Percentiles rank a stretch among this genome's conserved stretches.
Evolutionary conservation across 108 stramenopile genomes (phyloP).

Genomic region (Parmales sp.): DNA sequence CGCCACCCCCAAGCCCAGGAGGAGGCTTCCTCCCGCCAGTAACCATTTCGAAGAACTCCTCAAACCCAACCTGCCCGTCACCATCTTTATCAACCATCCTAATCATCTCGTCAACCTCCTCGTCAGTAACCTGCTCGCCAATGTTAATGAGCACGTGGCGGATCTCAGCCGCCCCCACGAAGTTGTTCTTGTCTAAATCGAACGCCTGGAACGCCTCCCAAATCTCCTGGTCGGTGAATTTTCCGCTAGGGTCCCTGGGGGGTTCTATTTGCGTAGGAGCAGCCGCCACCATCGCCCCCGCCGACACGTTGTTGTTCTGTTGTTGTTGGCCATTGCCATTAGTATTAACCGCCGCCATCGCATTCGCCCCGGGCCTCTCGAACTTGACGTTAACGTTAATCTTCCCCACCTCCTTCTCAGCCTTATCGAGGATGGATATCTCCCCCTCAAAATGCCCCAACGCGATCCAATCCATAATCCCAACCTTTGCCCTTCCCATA

Average conservation of each 20-base stretch:
- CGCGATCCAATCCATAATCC: slow-evolving; percentile 71
- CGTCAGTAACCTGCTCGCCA: slow-evolving; percentile 64
- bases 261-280: slow-evolving; percentile 1
- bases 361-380: slow-evolving; percentile 37
- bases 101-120: slow-evolving; percentile 77
- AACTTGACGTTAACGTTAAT: slow-evolving; percentile 51
- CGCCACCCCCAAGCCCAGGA: slow-evolving; percentile 39
- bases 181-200: slow-evolving; percentile 70
- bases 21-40: slow-evolving; percentile 55
- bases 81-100: slow-evolving; percentile 65
- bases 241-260: slow-evolving; percentile 52
- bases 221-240: slow-evolving; percentile 74
- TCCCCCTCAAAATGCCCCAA: slow-evolving; percentile 57
- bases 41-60: slow-evolving; percentile 68
- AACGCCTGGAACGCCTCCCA: slow-evolving; percentile 59
- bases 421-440: slow-evolving; percentile 55
- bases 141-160: slow-evolving; percentile 63
- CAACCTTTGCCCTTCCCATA: slow-evolving; percentile 60
- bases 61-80: slow-evolving; percentile 63
- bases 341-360: neutral
- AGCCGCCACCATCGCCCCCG: neutral
- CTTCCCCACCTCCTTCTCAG: slow-evolving; percentile 47
- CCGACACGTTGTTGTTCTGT: neutral
- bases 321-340: neutral
- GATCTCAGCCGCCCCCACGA: slow-evolving; percentile 65